phyloP scores from a whole-genome alignment of 768 basidiomycete genomes.

The Rhodotorula diobovata region DNA sequence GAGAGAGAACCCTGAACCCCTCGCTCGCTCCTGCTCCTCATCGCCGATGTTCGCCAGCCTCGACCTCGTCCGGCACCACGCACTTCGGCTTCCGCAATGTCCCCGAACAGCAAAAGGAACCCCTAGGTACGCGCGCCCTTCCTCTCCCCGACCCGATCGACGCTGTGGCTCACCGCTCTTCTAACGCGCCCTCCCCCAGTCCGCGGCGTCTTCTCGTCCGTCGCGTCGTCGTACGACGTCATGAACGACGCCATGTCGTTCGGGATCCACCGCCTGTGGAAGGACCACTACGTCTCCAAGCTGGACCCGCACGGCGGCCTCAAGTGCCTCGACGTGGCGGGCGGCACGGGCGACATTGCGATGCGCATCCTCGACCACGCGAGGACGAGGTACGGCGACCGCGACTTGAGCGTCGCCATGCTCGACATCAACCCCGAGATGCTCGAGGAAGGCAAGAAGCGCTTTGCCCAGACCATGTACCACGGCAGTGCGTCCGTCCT shows the following conservation, averaged over 20 bases:
- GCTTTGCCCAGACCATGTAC: constrained; percentile 97
- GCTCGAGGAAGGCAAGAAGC: constrained; percentile 81
- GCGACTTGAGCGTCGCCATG: constrained; percentile 81
- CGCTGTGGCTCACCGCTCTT: neutral
- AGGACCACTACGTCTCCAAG: constrained; percentile 63
- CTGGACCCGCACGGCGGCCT: constrained; percentile 55
- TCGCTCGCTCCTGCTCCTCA: neutral
- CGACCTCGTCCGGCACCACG: constrained; percentile 45
- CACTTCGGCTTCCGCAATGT: constrained; percentile 94
- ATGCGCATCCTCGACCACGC: constrained; percentile 86
- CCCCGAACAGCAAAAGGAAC: constrained; percentile 78
- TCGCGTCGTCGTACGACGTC: constrained; percentile 88
- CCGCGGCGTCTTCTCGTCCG: constrained; percentile 88
- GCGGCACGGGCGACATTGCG: constrained; percentile 95
- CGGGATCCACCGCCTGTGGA: constrained; percentile 95
- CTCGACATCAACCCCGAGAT: constrained; percentile 94
- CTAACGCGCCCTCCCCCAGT: constrained; percentile 51
- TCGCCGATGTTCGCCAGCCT: neutral
- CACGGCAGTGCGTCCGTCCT: constrained; percentile 67
- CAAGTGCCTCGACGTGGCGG: constrained; percentile 89
- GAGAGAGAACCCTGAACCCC: neutral
- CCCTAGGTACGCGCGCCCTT: constrained; percentile 51
- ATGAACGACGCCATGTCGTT: constrained; percentile 99
- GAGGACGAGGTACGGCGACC: constrained; percentile 77
- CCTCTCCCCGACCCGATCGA: neutral